A percentile compares a stretch with the other conserved stretches of the same genome.
These are phyloP conservation scores for Trametopsis cervina DNA, from an alignment of 768 basidiomycete genomes.

Conservation along the genomic window DNA sequence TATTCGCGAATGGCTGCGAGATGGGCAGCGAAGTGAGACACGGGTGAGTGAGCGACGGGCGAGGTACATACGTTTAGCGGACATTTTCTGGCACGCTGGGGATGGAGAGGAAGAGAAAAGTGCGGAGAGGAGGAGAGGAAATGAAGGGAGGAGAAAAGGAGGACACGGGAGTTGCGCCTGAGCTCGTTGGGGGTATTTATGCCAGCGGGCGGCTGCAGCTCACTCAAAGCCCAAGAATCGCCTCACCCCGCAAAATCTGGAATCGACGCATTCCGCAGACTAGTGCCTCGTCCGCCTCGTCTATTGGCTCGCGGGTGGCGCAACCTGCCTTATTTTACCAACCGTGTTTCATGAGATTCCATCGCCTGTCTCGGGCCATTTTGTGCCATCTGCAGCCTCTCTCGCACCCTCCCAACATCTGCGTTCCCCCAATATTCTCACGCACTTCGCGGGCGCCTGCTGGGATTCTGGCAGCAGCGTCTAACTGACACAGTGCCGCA, in stretches of 20 bases:
- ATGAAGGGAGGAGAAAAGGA: constrained; percentile 9
- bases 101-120: constrained; percentile 5
- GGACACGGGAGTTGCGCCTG: constrained; percentile 8
- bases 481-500: too few species aligned
- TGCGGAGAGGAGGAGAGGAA: constrained; percentile 6
- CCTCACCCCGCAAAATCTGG: constrained; percentile 21
- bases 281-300: neutral
- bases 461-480: neutral
- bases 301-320: neutral
- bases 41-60: neutral
- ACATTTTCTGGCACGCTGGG: constrained; percentile 17
- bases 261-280: constrained; percentile 14
- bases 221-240: too few species aligned
- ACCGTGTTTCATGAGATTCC: too few species aligned
- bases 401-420: neutral
- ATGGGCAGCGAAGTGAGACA: neutral
- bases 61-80: constrained; percentile 22
- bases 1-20: constrained; percentile 84
- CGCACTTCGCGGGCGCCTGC: neutral
- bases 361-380: too few species aligned
- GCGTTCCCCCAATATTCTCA: constrained; percentile 13
- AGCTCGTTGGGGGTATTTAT: constrained; percentile 18
- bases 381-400: neutral
- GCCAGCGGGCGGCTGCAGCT: constrained; percentile 12
- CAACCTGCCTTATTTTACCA: constrained; percentile 2